phyloP scores from a whole-genome alignment of 2,329 filamentous ascomycete genomes.

The Scytalidium sp. region DNA sequence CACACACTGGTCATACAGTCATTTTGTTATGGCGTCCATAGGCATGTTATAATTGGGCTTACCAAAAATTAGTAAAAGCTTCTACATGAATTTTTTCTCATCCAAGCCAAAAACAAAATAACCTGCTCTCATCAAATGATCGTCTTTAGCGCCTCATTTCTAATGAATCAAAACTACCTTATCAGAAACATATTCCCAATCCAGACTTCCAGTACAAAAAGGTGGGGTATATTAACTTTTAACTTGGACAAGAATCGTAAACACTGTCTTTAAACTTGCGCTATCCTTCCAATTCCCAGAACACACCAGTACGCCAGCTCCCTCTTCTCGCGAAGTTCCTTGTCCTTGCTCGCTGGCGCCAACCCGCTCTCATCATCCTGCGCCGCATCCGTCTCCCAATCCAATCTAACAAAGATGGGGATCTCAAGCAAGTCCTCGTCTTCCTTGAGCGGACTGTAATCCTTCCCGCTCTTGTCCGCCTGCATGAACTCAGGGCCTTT shows the following conservation, averaged over 20 bases:
- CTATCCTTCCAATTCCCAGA: conserved; percentile 80
- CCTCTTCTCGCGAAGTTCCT: conserved; percentile 69
- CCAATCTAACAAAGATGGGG: conserved; percentile 86
- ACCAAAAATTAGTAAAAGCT: neutral
- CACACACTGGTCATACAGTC: neutral
- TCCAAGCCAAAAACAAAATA: neutral
- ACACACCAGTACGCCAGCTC: conserved; percentile 97
- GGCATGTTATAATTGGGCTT: neutral
- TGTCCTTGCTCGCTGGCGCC: conserved; percentile 40
- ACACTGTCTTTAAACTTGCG: conserved; percentile 36
- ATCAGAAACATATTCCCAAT: neutral
- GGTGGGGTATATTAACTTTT: no score
- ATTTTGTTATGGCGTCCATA: neutral
- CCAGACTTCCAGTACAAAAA: no score
- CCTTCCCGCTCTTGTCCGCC: conserved; percentile 31
- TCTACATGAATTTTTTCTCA: neutral
- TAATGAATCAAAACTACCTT: no score
- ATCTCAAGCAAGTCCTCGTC: conserved; percentile 75
- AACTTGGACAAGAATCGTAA: no score
- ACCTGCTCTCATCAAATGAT: neutral
- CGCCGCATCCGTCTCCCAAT: conserved; percentile 74
- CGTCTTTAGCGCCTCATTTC: no score
- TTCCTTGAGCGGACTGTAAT: conserved; percentile 47
- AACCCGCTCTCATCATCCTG: conserved; percentile 50
- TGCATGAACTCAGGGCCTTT: conserved; percentile 20